Evolutionary conservation across 805 yeast species (phyloP).

Genomic region (Lachancea cidri): DNA sequence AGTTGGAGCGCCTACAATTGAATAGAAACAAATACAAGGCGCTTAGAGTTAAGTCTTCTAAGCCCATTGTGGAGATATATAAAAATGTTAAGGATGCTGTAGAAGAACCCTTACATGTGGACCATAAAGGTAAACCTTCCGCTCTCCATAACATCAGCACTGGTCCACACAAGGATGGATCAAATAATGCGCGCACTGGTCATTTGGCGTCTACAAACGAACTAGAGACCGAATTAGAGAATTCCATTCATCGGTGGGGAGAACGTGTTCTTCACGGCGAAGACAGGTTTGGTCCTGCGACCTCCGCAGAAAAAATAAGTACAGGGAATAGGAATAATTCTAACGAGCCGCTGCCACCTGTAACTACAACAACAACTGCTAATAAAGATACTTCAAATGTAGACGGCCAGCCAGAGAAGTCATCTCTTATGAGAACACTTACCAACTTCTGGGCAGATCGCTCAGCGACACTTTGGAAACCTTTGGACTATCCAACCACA

Average conservation of each 20-base stretch:
- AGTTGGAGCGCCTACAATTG: slow-evolving; percentile 62
- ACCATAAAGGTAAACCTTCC: slow-evolving; percentile 12
- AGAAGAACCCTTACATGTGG: slow-evolving; percentile 43
- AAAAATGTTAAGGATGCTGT: slow-evolving; percentile 87
- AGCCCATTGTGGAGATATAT: slow-evolving; percentile 88
- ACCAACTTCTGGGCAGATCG: slow-evolving; percentile 97
- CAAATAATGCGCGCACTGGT: not conserved
- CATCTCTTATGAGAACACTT: slow-evolving; percentile 74
- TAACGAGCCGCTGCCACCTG: slow-evolving; percentile 20
- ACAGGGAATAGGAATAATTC: slow-evolving; percentile 1
- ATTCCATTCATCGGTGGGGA: slow-evolving; percentile 31
- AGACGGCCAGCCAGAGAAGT: slow-evolving; percentile 52
- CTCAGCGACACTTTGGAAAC: slow-evolving; percentile 93
- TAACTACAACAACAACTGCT: slow-evolving; percentile 17
- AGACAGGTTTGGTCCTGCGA: not conserved
- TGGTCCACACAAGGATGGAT: not conserved
- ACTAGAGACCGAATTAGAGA: slow-evolving; percentile 27
- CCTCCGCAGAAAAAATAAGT: not conserved
- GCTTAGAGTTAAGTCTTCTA: slow-evolving; percentile 63
- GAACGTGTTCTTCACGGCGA: slow-evolving; percentile 16
- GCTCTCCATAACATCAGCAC: not conserved
- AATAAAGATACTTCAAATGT: slow-evolving; percentile 22
- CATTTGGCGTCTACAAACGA: slow-evolving; percentile 11
- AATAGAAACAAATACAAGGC: slow-evolving; percentile 59
- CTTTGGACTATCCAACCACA: slow-evolving; percentile 72